These are phyloP conservation scores for Fistulina hepatica DNA, from an alignment of 1,284 basidiomycete genomes.

Conservation along the genomic window DNA sequence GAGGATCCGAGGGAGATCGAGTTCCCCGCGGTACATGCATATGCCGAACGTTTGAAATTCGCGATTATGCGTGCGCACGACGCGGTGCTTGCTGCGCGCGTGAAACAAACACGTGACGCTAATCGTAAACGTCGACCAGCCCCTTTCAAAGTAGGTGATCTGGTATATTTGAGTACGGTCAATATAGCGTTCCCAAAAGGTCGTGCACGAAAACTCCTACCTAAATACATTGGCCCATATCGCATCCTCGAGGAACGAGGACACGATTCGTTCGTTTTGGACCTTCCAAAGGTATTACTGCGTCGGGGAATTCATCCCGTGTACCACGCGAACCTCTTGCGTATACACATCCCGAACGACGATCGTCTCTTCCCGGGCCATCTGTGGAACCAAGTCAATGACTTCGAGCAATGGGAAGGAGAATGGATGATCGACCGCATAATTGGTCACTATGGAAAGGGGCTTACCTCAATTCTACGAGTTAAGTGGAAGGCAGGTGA, in stretches of 20 bases:
- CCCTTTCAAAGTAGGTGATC: slow-evolving; percentile 6
- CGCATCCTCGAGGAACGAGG: slow-evolving; percentile 10
- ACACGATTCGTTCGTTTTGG: slow-evolving; percentile 5
- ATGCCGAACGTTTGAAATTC: slow-evolving; percentile 7
- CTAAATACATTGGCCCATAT: slow-evolving; percentile 9
- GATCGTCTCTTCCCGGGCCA: slow-evolving; percentile 18
- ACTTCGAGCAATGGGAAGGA: background rate
- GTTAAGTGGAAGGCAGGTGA: slow-evolving; percentile 9
- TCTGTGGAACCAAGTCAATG: slow-evolving; percentile 4
- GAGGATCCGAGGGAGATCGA: slow-evolving; percentile 1
- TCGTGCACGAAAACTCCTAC: slow-evolving; percentile 6
- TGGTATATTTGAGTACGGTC: slow-evolving; percentile 17
- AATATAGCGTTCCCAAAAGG: slow-evolving; percentile 17
- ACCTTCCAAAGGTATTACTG: slow-evolving; percentile 12
- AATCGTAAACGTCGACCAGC: slow-evolving; percentile 7
- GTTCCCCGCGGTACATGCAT: slow-evolving; percentile 7
- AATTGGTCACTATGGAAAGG: slow-evolving; percentile 1
- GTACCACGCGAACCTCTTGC: slow-evolving; percentile 18
- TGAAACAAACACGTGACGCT: slow-evolving; percentile 10
- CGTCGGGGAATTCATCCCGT: slow-evolving; percentile 15
- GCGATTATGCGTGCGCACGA: slow-evolving; percentile 9
- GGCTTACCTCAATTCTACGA: slow-evolving; percentile 1
- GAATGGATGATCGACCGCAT: slow-evolving; percentile 9
- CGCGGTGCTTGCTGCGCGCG: slow-evolving; percentile 7
- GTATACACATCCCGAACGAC: slow-evolving; percentile 17